Conservation (phyloP, 2,329 filamentous ascomycete genomes). For the Fusarium chlamydosporum region DNA sequence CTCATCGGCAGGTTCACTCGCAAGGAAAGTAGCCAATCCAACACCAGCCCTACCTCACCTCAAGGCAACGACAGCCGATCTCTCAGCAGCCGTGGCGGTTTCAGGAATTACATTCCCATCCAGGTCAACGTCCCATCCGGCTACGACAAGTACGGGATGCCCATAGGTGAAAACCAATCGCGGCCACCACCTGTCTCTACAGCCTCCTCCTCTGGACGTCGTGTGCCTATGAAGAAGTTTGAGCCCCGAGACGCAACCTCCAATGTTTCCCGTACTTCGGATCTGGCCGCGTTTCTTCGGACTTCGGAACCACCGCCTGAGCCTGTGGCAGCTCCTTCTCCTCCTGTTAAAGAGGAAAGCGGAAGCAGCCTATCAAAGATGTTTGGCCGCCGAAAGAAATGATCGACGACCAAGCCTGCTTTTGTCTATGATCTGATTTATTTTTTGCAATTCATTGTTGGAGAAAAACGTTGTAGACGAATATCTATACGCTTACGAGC, state of each 20-base stretch:
- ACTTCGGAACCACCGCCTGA: conserved; percentile 74
- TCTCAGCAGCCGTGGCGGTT: conserved; percentile 57
- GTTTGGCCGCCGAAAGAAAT: conserved; percentile 67
- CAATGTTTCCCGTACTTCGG: conserved; percentile 71
- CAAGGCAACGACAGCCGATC: conserved; percentile 53
- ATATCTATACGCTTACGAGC: conserved; percentile 47
- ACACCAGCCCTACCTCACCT: conserved; percentile 46
- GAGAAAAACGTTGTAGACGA: conserved; percentile 33
- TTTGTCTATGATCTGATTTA: conserved; percentile 36
- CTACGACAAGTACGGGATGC: conserved; percentile 59
- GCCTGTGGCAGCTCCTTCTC: conserved; percentile 47
- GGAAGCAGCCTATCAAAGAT: conserved; percentile 62
- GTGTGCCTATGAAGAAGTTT: conserved; percentile 70
- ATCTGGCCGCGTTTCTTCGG: conserved; percentile 80
- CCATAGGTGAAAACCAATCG: conserved; percentile 45
- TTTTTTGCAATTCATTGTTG: conserved; percentile 22
- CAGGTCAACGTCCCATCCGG: conserved; percentile 64
- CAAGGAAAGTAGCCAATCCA: conserved; percentile 53
- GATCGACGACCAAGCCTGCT: conserved; percentile 50
- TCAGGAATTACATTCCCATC: conserved; percentile 66
- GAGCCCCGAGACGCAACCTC: conserved; percentile 68
- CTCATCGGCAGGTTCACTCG: conserved; percentile 71
- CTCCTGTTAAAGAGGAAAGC: conserved; percentile 57
- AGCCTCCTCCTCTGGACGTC: conserved; percentile 57
- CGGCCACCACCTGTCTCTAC: conserved; percentile 45